These are phyloP conservation scores for Lecanicillium sp. DNA, from an alignment of 2,329 filamentous ascomycete species.

Conservation along the genomic window DNA sequence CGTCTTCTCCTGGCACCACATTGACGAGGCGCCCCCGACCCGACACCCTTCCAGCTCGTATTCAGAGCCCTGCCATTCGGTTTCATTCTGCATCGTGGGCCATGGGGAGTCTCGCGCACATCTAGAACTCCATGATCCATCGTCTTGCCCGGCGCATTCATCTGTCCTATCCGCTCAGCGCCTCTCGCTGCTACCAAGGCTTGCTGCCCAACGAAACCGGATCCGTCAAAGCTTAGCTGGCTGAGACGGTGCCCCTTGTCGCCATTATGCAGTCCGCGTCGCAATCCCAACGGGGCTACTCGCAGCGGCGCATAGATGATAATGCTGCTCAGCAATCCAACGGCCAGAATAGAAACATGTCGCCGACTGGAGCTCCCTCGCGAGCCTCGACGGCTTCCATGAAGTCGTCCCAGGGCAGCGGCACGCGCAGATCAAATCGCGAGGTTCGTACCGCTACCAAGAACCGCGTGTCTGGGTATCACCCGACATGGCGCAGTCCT, in stretches of 20 bases:
- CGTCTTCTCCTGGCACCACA: conserved; percentile 9
- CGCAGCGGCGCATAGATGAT: conserved; percentile 8
- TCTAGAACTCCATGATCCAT: conserved; percentile 1
- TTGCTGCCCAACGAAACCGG: conserved; percentile 1
- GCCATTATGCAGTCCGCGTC: conserved; percentile 5
- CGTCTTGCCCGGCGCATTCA: not conserved
- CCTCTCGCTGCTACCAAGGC: not conserved
- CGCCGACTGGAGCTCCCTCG: conserved; percentile 8
- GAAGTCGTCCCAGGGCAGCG: conserved; percentile 10
- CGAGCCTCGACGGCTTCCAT: conserved; percentile 10
- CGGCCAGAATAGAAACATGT: conserved; percentile 6
- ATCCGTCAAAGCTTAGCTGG: not conserved
- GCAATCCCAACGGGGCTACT: conserved; percentile 7
- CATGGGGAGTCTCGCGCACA: not conserved
- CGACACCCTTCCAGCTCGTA: conserved; percentile 1
- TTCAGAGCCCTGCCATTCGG: conserved; percentile 8
- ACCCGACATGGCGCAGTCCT: too few relatives aligned
- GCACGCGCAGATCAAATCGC: conserved; percentile 9
- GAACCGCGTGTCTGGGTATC: too few relatives aligned
- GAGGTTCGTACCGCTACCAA: conserved; percentile 1
- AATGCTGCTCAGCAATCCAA: not conserved
- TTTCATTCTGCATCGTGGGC: not conserved
- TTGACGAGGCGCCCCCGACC: conserved; percentile 5
- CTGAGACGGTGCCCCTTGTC: not conserved
- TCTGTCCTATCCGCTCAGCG: too few relatives aligned